Evolutionary conservation across 163 green algal genomes (phyloP).

Genomic region (Volvox carteri): DNA sequence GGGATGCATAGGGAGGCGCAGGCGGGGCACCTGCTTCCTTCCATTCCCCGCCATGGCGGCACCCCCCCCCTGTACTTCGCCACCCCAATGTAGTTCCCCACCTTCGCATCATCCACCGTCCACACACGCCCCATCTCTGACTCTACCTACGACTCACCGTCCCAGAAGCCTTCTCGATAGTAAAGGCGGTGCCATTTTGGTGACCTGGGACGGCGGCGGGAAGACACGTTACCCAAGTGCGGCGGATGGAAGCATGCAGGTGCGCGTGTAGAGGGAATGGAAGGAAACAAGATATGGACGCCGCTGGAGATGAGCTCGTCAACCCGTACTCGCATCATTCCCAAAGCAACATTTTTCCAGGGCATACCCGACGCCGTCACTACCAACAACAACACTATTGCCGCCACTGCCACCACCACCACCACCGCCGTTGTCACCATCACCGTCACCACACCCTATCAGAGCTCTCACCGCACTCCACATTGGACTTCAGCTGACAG

Average conservation of each 20-base stretch:
- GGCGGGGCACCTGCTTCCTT: no score
- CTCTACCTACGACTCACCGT: conserved; percentile 12
- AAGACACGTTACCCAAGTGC: neutral
- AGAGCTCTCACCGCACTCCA: conserved; percentile 8
- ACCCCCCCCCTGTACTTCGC: no score
- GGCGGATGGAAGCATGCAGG: neutral
- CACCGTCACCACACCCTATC: neutral
- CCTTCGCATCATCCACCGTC: no score
- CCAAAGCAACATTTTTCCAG: neutral
- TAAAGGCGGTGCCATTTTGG: neutral
- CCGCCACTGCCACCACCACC: neutral
- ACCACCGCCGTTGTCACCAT: neutral
- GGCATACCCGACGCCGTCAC: neutral
- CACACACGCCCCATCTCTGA: no score
- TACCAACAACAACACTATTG: neutral
- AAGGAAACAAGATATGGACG: neutral
- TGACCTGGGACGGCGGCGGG: neutral
- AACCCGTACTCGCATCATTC: neutral
- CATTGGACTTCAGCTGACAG: neutral
- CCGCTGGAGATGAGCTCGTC: neutral
- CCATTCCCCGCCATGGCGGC: no score
- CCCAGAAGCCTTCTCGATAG: conserved; percentile 15
- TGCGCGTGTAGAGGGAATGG: neutral
- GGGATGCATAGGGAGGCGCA: no score
- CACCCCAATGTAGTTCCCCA: no score